Percentiles rank a stretch among this genome's conserved stretches.
Conservation (phyloP, 2,329 filamentous ascomycete species). For the Aspergillus pseudoglaucus region DNA sequence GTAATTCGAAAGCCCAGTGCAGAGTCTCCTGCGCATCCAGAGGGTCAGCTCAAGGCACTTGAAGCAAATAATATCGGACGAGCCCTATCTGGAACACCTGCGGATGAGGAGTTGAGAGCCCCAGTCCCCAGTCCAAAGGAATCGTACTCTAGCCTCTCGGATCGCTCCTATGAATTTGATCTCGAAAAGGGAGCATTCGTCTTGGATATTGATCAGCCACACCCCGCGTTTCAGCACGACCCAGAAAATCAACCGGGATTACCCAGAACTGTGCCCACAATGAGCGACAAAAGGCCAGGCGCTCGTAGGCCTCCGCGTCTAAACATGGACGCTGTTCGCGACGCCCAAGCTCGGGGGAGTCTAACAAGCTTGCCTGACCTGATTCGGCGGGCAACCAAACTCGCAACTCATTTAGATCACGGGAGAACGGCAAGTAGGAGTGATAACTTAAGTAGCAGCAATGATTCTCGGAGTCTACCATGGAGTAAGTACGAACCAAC, state of each 20-base stretch:
- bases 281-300: slow-evolving; percentile 35
- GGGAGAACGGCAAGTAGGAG: slow-evolving; percentile 61
- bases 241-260: slow-evolving; percentile 19
- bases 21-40: slow-evolving; percentile 13
- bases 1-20: slow-evolving; percentile 29
- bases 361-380: slow-evolving; percentile 87
- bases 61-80: slow-evolving; percentile 11
- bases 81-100: neutral
- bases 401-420: slow-evolving; percentile 82
- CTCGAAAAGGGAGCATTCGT: slow-evolving; percentile 29
- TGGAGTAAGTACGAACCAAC: neutral
- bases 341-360: slow-evolving; percentile 78
- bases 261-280: slow-evolving; percentile 24
- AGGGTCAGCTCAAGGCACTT: slow-evolving; percentile 4
- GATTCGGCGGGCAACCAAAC: slow-evolving; percentile 76
- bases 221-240: slow-evolving; percentile 7
- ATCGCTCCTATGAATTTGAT: slow-evolving; percentile 21
- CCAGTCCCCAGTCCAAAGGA: slow-evolving; percentile 6
- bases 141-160: slow-evolving; percentile 16
- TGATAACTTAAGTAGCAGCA: slow-evolving; percentile 37
- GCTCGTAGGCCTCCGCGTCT: slow-evolving; percentile 59
- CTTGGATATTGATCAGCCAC: slow-evolving; percentile 6
- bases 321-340: slow-evolving; percentile 73
- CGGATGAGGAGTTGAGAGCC: neutral
- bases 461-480: slow-evolving; percentile 18